Percentiles rank a stretch among this genome's conserved stretches.
phyloP scores from a whole-genome alignment of 768 basidiomycete genomes.

The Punctularia strigosozonata region DNA sequence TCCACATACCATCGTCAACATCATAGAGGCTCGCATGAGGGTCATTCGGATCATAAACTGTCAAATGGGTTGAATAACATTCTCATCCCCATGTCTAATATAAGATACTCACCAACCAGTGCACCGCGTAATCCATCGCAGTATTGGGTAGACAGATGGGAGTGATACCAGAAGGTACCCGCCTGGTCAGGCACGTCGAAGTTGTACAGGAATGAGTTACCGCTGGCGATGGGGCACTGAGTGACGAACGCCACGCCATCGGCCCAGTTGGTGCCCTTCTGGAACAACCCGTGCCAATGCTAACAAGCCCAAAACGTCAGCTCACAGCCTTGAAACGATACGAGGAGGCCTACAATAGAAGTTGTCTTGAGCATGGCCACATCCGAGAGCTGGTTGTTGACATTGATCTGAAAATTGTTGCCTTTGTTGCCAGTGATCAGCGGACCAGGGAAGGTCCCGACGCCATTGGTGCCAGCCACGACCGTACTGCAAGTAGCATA shows the following conservation, averaged over 20 bases:
- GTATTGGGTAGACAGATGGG: constrained; percentile 37
- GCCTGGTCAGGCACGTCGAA: constrained; percentile 17
- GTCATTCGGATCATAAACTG: constrained; percentile 23
- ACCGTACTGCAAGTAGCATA: too few relatives aligned
- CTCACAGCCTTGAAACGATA: not conserved
- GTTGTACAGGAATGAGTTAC: constrained; percentile 26
- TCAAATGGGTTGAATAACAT: too few relatives aligned
- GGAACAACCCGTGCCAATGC: constrained; percentile 38
- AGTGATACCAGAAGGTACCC: constrained; percentile 36
- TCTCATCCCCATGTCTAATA: too few relatives aligned
- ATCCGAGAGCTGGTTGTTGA: constrained; percentile 32
- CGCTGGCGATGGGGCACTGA: constrained; percentile 22
- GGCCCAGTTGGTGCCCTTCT: constrained; percentile 26
- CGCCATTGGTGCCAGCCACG: too few relatives aligned
- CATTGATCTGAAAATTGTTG: constrained; percentile 28
- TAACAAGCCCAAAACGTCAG: not conserved
- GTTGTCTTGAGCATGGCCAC: constrained; percentile 36
- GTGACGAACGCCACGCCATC: constrained; percentile 37
- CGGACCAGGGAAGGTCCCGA: constrained; percentile 37
- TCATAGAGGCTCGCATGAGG: constrained; percentile 30
- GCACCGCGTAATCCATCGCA: constrained; percentile 44
- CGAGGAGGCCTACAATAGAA: constrained; percentile 28
- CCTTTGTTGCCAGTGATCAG: constrained; percentile 34
- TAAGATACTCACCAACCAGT: too few relatives aligned
- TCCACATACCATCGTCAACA: constrained; percentile 34